Base-by-base conservation (phyloP, 75 land plant species). In the Sequoiadendron giganteum region DNA sequence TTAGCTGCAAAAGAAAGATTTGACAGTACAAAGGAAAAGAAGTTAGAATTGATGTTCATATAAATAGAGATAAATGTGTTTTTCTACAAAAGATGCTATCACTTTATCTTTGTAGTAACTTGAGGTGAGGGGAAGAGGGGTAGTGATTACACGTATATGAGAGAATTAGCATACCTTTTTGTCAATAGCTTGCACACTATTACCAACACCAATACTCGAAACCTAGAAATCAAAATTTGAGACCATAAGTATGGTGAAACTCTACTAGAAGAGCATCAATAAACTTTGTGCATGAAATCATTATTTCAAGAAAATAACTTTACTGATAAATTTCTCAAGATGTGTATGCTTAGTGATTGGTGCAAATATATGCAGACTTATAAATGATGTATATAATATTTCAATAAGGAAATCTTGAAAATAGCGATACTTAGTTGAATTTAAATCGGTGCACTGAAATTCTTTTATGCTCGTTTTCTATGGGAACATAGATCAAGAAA, bases 121-220 rank as follows among this genome's bases (percentile, higher is more conserved):
- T 81, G 13, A 30, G 3, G 11, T 28, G 13, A 81, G 3, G 30
- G 30, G n/a, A n/a, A 1, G 34, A n/a, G 43, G 9, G 19, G 40
- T 1, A 48, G 83, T 28, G 34, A 19, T 25, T 75, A 38, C 65
- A 34, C 6, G 45, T 39, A 39, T 25, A 77, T 73, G 32, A 81
- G 65, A 83, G 40, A 88, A 58, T 40, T 40, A 40, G 13, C 56
- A 86, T 85, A 92, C 93, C 93, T 87, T 83, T 30, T 86, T 90
- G 88, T 92, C 93, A 52, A 92, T 52, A 78, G 93, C 93, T 86
- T 89, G 89, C 56, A 89, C 86, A 79, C 93, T 92, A 56, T 92
- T 89, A 18, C 93, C 93, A 68, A 84, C 91, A 43, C 93, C 93
- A 83, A 92, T 89, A 56, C 93, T 92, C 25, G 93, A 92, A 39